These are phyloP conservation scores for Nicotiana tabacum DNA, from an alignment of 257 asterid genomes.

Conservation along the genomic window DNA sequence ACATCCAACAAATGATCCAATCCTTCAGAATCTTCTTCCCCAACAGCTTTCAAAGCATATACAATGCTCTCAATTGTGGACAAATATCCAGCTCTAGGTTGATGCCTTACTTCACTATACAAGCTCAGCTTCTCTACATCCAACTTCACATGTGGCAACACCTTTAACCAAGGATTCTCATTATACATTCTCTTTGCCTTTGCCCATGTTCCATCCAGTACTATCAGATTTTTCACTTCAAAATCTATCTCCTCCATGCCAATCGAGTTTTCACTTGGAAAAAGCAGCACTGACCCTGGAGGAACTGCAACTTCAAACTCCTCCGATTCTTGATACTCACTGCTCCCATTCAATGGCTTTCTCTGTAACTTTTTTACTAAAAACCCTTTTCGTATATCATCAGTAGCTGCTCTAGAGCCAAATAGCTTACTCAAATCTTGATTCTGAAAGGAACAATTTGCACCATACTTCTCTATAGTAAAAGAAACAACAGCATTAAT, in stretches of 20 bases:
- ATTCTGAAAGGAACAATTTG: conserved; percentile 20
- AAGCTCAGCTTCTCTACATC: conserved; percentile 53
- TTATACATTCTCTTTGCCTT: conserved; percentile 87
- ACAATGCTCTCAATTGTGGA: conserved; percentile 95
- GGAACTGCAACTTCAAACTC: conserved; percentile 57
- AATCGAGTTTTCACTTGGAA: conserved; percentile 63
- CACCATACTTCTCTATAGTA: conserved; percentile 47
- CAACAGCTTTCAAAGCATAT: conserved; percentile 69
- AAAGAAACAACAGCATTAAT: conserved; percentile 18
- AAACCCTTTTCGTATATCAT: conserved; percentile 42
- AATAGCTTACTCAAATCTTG: conserved; percentile 26
- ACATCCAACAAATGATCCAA: conserved; percentile 67
- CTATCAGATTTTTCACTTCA: conserved; percentile 69
- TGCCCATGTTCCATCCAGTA: conserved; percentile 90
- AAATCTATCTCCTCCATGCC: conserved; percentile 33
- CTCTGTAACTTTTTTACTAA: conserved; percentile 42
- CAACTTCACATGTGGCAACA: conserved; percentile 73
- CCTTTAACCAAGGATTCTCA: conserved; percentile 86
- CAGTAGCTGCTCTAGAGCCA: conserved; percentile 21
- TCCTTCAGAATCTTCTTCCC: conserved; percentile 45
- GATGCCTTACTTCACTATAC: conserved; percentile 83
- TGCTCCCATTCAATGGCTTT: conserved; percentile 26
- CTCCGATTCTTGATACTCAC: conserved; percentile 32
- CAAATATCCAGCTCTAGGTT: conserved; percentile 74
- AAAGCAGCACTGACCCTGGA: conserved; percentile 65